phyloP scores from a whole-genome alignment of 768 basidiomycete genomes.

The Suillus occidentalis region DNA sequence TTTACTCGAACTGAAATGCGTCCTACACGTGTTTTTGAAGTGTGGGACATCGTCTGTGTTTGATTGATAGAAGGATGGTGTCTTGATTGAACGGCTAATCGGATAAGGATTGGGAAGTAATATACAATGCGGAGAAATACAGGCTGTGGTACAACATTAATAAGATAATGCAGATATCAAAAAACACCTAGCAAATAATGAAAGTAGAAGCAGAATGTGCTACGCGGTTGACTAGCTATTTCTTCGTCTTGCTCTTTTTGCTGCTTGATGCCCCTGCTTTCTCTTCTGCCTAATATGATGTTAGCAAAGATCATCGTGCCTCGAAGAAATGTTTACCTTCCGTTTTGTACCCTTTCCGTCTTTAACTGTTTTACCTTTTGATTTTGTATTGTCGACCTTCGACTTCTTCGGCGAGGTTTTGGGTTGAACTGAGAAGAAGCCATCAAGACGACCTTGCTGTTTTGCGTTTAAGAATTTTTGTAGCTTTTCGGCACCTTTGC shows the following conservation, averaged over 20 bases:
- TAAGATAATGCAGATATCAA: not conserved
- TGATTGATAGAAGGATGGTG: not conserved
- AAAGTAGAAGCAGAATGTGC: not conserved
- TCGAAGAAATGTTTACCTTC: constrained; percentile 45
- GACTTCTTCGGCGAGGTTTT: constrained; percentile 50
- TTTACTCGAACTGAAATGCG: not conserved
- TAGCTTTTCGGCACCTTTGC: constrained; percentile 93
- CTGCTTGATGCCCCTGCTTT: constrained; percentile 29
- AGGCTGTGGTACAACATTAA: constrained; percentile 2
- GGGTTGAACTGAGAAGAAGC: constrained; percentile 84
- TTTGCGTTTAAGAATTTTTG: constrained; percentile 83
- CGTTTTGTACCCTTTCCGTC: constrained; percentile 43
- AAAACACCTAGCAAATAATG: constrained; percentile 1
- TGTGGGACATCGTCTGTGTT: not conserved
- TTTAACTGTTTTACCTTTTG: constrained; percentile 36
- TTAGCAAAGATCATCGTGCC: constrained; percentile 16
- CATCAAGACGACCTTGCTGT: constrained; percentile 95
- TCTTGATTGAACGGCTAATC: constrained; percentile 1
- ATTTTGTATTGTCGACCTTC: constrained; percentile 36
- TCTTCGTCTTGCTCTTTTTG: constrained; percentile 46
- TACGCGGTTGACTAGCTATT: constrained; percentile 20
- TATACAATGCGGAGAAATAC: not conserved
- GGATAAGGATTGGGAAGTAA: not conserved
- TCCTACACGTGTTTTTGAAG: constrained; percentile 1
- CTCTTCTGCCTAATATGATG: constrained; percentile 33